Evolutionary conservation across 2,329 filamentous ascomycete genomes (phyloP).

Genomic region (Penicillium sp.): DNA sequence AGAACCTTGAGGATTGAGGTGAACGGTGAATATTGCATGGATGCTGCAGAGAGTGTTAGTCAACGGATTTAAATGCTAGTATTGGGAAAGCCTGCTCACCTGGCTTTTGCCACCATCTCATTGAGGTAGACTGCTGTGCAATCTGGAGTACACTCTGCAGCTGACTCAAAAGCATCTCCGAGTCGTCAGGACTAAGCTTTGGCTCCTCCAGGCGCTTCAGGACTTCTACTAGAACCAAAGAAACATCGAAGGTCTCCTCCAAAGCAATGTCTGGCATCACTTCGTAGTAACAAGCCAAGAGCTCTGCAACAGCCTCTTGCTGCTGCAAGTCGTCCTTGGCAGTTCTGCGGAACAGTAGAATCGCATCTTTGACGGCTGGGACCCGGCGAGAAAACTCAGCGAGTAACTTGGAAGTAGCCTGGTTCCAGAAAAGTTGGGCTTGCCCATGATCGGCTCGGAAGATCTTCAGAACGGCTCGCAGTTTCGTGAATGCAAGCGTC

Average conservation of each 20-base stretch:
- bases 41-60: conserved; percentile 22
- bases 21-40: conserved; percentile 47
- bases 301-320: conserved; percentile 73
- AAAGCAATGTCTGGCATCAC: conserved; percentile 76
- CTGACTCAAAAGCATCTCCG: conserved; percentile 67
- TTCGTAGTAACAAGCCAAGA: conserved; percentile 84
- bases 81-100: conserved; percentile 40
- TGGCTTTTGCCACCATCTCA: conserved; percentile 85
- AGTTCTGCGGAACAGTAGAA: conserved; percentile 71
- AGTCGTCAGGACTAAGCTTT: conserved; percentile 49
- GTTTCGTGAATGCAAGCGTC: conserved; percentile 75
- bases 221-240: conserved; percentile 69
- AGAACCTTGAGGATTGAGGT: conserved; percentile 45
- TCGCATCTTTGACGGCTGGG: conserved; percentile 79
- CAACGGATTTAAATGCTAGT: conserved; percentile 2
- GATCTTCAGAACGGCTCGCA: conserved; percentile 64
- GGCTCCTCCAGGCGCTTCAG: conserved; percentile 62
- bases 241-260: conserved; percentile 85
- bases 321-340: conserved; percentile 71
- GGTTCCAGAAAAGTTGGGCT: conserved; percentile 63
- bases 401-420: conserved; percentile 67
- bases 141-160: conserved; percentile 80
- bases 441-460: conserved; percentile 55
- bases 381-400: conserved; percentile 77
- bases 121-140: conserved; percentile 75